These are phyloP conservation scores for Fraxinus velutina DNA, from an alignment of 305 asterid species.

Conservation along the genomic window DNA sequence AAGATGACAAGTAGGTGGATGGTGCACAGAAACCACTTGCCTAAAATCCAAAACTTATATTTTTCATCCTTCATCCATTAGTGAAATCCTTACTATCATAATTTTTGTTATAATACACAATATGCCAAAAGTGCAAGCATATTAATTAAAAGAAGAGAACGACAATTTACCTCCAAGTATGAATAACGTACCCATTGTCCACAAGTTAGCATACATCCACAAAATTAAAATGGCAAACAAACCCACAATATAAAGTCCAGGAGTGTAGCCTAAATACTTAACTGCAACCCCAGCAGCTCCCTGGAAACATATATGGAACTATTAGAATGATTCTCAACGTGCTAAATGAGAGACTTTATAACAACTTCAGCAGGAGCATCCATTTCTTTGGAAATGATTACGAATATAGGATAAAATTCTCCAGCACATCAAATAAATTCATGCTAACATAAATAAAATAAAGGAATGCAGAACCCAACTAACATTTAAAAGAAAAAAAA, in stretches of 20 bases:
- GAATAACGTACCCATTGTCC: conserved; percentile 91
- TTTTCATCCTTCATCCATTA: not conserved
- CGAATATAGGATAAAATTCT: conserved; percentile 3
- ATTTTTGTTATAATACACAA: not conserved
- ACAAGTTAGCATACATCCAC: conserved; percentile 99
- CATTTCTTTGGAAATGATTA: conserved; percentile 14
- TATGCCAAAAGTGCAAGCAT: conserved; percentile 16
- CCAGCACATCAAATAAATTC: conserved; percentile 8
- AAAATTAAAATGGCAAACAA: conserved; percentile 73
- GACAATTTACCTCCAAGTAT: conserved; percentile 82
- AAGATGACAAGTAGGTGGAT: conserved; percentile 10
- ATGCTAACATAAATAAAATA: not conserved
- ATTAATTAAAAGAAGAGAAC: conserved; percentile 21
- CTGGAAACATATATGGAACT: conserved; percentile 50
- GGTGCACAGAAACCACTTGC: conserved; percentile 7
- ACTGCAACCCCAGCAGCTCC: conserved; percentile 93
- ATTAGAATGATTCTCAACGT: conserved; percentile 11
- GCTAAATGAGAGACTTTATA: conserved; percentile 4
- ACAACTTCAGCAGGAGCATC: conserved; percentile 21
- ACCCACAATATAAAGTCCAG: conserved; percentile 97
- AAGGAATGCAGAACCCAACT: not conserved
- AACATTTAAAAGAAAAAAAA: not conserved
- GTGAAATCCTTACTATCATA: not conserved
- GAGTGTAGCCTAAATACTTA: conserved; percentile 92
- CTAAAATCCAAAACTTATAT: not conserved